phyloP scores from a whole-genome alignment of 371 early-diverging fungal species.

The Cokeromyces recurvatus region DNA sequence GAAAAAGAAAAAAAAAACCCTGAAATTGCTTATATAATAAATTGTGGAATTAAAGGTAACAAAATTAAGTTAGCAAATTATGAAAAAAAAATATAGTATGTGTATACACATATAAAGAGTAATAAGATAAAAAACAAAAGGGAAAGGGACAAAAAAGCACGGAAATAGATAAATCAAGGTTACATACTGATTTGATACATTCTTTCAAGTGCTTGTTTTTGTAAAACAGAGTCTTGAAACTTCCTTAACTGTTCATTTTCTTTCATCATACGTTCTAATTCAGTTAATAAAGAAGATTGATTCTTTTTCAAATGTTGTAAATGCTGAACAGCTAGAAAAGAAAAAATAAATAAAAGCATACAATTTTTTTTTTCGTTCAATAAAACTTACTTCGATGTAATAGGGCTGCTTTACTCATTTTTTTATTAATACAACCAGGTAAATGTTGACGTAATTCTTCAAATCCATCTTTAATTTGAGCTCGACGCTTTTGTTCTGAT shows the following conservation, averaged over 20 bases:
- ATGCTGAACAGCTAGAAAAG: constrained; percentile 42
- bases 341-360: neutral
- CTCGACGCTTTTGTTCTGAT: constrained; percentile 58
- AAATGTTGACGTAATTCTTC: constrained; percentile 52
- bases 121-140: neutral
- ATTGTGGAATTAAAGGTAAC: no score
- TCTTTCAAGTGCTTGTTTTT: constrained; percentile 50
- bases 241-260: constrained; percentile 51
- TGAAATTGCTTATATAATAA: no score
- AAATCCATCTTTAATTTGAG: constrained; percentile 59
- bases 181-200: constrained; percentile 51
- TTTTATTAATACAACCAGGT: constrained; percentile 50
- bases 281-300: constrained; percentile 37
- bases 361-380: no score
- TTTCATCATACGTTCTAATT: constrained; percentile 39
- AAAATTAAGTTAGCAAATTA: no score
- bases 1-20: no score
- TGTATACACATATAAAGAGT: neutral
- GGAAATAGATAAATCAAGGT: no score
- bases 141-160: neutral
- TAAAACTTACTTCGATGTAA: constrained; percentile 44
- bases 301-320: constrained; percentile 45
- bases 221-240: constrained; percentile 47
- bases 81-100: no score
- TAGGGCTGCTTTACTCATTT: constrained; percentile 55